Percentiles rank a stretch among this genome's conserved stretches.
phyloP scores from a whole-genome alignment of 2,329 filamentous ascomycete species.

The Purpureocillium takamizusanense region DNA sequence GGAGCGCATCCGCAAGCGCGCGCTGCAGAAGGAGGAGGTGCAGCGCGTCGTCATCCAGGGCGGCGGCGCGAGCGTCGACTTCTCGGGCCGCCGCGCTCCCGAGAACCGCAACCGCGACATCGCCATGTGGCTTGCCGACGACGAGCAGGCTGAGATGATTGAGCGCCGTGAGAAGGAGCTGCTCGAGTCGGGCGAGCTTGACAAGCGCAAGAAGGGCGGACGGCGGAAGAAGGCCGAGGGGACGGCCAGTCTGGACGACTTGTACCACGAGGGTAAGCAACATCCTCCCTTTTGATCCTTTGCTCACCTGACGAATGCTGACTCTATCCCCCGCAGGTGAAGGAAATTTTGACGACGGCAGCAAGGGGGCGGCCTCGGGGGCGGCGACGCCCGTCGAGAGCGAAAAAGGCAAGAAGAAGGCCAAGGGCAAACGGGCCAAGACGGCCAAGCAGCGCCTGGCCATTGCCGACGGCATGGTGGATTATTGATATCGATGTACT shows the following conservation, averaged over 20 bases:
- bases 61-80: constrained; percentile 85
- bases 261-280: constrained; percentile 98
- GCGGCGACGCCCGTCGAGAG: constrained; percentile 71
- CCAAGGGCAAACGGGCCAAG: constrained; percentile 50
- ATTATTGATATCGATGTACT: constrained; percentile 6
- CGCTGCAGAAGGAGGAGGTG: constrained; percentile 96
- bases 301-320: no score
- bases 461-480: constrained; percentile 51
- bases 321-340: constrained; percentile 55
- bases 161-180: constrained; percentile 87
- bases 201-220: constrained; percentile 54
- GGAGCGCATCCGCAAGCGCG: constrained; percentile 93
- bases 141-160: constrained; percentile 90
- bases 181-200: constrained; percentile 59
- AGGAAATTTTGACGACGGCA: constrained; percentile 86
- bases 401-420: constrained; percentile 13
- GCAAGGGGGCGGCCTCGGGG: constrained; percentile 61
- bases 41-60: constrained; percentile 94
- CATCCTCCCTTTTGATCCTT: no score
- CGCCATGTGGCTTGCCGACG: constrained; percentile 96
- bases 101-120: constrained; percentile 98
- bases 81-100: constrained; percentile 78
- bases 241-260: constrained; percentile 73
- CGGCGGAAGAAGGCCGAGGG: constrained; percentile 46
- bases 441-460: constrained; percentile 60